Percentiles rank a stretch among this genome's conserved stretches.
phyloP scores from a whole-genome alignment of 2,329 filamentous ascomycete species.

The Aspergillus pseudoterreus region DNA sequence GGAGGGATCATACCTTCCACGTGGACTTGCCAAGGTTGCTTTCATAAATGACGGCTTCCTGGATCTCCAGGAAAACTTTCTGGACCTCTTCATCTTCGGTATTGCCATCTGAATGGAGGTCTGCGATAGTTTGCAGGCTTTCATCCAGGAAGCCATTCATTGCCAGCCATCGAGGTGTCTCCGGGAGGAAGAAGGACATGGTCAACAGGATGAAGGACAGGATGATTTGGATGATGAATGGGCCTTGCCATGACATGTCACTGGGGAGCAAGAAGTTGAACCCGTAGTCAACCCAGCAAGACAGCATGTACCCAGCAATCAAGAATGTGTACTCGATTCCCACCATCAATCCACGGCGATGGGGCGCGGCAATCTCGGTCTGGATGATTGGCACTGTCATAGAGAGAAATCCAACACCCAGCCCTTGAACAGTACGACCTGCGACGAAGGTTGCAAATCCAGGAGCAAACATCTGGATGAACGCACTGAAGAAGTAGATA shows the following conservation, averaged over 20 bases:
- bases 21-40: too few relatives aligned
- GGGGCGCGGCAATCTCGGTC: too few relatives aligned
- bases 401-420: too few relatives aligned
- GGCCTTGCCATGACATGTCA: conserved; percentile 28
- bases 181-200: conserved; percentile 38
- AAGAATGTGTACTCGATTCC: too few relatives aligned
- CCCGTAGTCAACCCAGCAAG: too few relatives aligned
- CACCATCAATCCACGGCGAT: too few relatives aligned
- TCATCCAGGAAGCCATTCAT: conserved; percentile 40
- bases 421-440: too few relatives aligned
- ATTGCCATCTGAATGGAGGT: conserved; percentile 37
- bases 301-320: too few relatives aligned
- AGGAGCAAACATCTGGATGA: conserved; percentile 37
- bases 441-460: conserved; percentile 1
- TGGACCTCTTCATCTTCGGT: conserved; percentile 33
- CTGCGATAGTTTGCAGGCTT: conserved; percentile 39
- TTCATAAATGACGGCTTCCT: conserved; percentile 11
- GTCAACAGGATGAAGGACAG: conserved; percentile 30
- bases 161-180: conserved; percentile 41
- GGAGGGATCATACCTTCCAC: too few relatives aligned
- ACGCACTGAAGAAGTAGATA: conserved; percentile 36
- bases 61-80: conserved; percentile 34
- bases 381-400: too few relatives aligned
- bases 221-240: conserved; percentile 31
- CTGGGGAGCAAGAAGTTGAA: conserved; percentile 13